phyloP scores from a whole-genome alignment of 75 land plant species.

The Isoetes taiwanensis region DNA sequence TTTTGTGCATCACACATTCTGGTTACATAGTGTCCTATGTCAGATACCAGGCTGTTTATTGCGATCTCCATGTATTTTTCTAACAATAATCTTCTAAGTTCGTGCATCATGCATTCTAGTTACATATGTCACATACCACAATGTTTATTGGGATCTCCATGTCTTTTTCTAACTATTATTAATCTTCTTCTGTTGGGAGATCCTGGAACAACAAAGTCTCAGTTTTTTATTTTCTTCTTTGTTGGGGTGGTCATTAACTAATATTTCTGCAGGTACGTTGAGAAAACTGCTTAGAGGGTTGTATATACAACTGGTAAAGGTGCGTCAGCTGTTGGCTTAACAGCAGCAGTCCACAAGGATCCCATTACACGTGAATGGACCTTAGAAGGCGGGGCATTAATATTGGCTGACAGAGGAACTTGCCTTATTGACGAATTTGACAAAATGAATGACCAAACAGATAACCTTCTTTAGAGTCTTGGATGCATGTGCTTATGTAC shows the following conservation, averaged over 20 bases:
- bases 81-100: too few relatives aligned
- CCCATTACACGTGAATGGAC: conserved; percentile 97
- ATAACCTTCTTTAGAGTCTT: too few relatives aligned
- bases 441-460: conserved; percentile 99
- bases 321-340: conserved; percentile 96
- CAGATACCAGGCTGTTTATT: too few relatives aligned
- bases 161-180: too few relatives aligned
- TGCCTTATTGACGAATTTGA: conserved; percentile 99
- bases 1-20: too few relatives aligned
- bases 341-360: conserved; percentile 98
- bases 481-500: too few relatives aligned
- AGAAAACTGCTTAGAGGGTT: conserved; percentile 96
- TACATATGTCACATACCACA: too few relatives aligned
- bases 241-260: not conserved
- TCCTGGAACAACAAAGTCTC: conserved; percentile 98
- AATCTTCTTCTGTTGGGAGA: conserved; percentile 92
- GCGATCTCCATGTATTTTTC: too few relatives aligned
- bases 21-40: too few relatives aligned
- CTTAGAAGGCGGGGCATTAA: conserved; percentile 96
- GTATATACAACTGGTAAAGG: conserved; percentile 99
- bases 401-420: conserved; percentile 84
- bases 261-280: conserved; percentile 53
- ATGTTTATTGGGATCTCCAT: too few relatives aligned
- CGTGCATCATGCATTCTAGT: too few relatives aligned
- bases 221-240: conserved; percentile 36